Conservation (phyloP, 805 yeast species). For the Lachancea lanzarotensis region DNA sequence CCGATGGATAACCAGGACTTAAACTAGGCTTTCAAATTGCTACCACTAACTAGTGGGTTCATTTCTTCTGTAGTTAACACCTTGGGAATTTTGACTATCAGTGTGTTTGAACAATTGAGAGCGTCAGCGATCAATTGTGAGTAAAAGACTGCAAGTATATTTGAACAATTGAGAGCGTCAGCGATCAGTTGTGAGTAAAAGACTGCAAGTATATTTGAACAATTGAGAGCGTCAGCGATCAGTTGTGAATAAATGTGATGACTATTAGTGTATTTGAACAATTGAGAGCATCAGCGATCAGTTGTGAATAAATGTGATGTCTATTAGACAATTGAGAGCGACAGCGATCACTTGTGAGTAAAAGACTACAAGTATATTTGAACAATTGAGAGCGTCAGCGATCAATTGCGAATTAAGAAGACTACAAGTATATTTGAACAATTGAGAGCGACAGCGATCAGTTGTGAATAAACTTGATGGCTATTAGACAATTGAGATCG, state of each 20-base stretch:
- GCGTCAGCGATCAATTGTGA: background rate
- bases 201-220: background rate
- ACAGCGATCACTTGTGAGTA: background rate
- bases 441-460: background rate
- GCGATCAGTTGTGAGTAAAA: background rate
- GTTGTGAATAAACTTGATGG: background rate
- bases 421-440: background rate
- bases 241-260: background rate
- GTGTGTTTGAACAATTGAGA: background rate
- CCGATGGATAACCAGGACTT: too few species aligned
- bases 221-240: background rate
- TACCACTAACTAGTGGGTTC: background rate
- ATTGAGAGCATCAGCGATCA: background rate
- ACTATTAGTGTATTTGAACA: background rate
- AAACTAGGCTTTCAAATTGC: background rate
- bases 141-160: background rate
- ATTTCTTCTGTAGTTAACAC: too few species aligned
- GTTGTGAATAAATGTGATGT: background rate
- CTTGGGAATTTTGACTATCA: too few species aligned
- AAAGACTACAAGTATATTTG: background rate
- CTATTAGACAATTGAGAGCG: background rate
- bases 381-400: background rate
- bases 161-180: background rate
- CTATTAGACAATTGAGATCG: background rate
- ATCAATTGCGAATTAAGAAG: background rate